These are phyloP conservation scores for Phialemonium atrogriseum DNA, from an alignment of 2,329 filamentous ascomycete species.

Conservation along the genomic window DNA sequence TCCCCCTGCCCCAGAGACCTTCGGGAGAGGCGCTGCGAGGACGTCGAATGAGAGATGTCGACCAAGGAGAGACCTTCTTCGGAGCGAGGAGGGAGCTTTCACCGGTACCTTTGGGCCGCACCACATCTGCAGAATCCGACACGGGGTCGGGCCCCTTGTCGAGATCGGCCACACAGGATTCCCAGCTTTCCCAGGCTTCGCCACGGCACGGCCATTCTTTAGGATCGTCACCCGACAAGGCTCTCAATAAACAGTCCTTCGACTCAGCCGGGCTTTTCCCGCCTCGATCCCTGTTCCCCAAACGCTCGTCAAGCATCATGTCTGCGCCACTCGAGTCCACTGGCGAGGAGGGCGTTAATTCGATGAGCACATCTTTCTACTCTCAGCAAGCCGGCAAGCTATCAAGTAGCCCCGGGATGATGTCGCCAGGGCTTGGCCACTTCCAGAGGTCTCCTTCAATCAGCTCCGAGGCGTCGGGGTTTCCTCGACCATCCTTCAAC, in stretches of 20 bases:
- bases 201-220: slow-evolving; percentile 22
- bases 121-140: slow-evolving; percentile 7
- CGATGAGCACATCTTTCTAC: slow-evolving; percentile 43
- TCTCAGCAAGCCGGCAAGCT: slow-evolving; percentile 69
- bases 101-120: slow-evolving; percentile 40
- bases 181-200: slow-evolving; percentile 25
- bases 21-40: slow-evolving; percentile 31
- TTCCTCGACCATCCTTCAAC: slow-evolving; percentile 76
- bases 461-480: slow-evolving; percentile 68
- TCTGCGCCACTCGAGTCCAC: slow-evolving; percentile 57
- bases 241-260: slow-evolving; percentile 32
- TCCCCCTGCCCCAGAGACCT: slow-evolving; percentile 35
- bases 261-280: slow-evolving; percentile 45
- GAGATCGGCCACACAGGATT: slow-evolving; percentile 21
- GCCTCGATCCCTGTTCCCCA: slow-evolving; percentile 39
- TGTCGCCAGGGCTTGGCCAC: slow-evolving; percentile 50
- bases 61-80: slow-evolving; percentile 34
- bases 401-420: slow-evolving; percentile 57
- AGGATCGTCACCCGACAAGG: slow-evolving; percentile 35
- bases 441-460: slow-evolving; percentile 75
- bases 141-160: slow-evolving; percentile 1
- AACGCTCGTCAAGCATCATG: slow-evolving; percentile 51
- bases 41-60: slow-evolving; percentile 28
- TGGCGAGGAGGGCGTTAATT: slow-evolving; percentile 58
- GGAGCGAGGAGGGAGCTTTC: slow-evolving; percentile 51